Base-by-base conservation (phyloP, 768 basidiomycete genomes). In the Lactarius vividus region DNA sequence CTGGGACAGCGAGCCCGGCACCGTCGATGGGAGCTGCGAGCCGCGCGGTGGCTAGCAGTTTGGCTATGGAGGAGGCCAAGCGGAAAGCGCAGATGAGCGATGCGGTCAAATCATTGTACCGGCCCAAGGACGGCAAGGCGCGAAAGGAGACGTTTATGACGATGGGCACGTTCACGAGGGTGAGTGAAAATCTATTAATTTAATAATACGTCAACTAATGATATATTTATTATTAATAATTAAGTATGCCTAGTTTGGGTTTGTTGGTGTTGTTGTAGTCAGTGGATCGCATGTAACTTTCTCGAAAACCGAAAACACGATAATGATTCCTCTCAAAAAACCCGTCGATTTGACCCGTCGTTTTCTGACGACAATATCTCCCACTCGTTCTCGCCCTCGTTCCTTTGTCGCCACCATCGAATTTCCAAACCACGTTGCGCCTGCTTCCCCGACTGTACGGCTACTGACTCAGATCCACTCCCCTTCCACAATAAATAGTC, bases 91-190 rank as follows among this genome's bases (percentile, higher is more conserved):
- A 77, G 6, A 95, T 96, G 94, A 94, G 87, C 71, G 89, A 86
- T 13, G 92, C 92, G 18, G 87, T 97, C 40, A 91, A 89, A 78
- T 88, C 88, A 40, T 73, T 97, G 70, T 97, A 96, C 74, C 82
- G 77, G 49, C 75, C 79, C 13, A 85, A 86, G 64, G 83, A 85
- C 26, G 82, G 80, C 18, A 77, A 82, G 59, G 79, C 79, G 68
- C 81, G 79, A 73, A 92, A 94, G 73, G 90, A 91, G 77, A 94
- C 92, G 7, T 96, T 94, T 71, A 93, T 93, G 84, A 96, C 94
- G 1, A 91, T 88, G 84, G 87, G 88, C 20, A 96, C 94, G 15
- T 97, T 96, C 71, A 96, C 91, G 10, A 84, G 94, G 78, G 94
- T 94, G 73, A 76, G 94, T 80, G 3, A 1, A 23, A 28, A 28